phyloP scores from a whole-genome alignment of 306 rosid species.

The Cucumis sativus region Cucumber_9930_V3 NC_026661.2:21466501-21467000 shows the following conservation, averaged over 20 bases:
- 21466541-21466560: conserved; percentile 71
- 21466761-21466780: conserved; percentile 56
- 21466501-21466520: conserved; percentile 45
- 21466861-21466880: neutral
- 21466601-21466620: neutral
- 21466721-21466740: conserved; percentile 78
- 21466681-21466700: neutral
- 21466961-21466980: neutral
- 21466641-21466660: neutral
- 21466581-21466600: conserved; percentile 40
- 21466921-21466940: conserved; percentile 73
- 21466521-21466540: conserved; percentile 78
- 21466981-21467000: neutral
- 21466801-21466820: neutral
- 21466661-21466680: neutral
- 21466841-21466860: neutral
- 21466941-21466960: neutral
- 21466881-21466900: conserved; percentile 35
- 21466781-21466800: neutral
- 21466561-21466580: conserved; percentile 56
- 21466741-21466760: conserved; percentile 78
- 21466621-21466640: neutral
- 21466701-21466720: conserved; percentile 51
- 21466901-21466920: conserved; percentile 91
- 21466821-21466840: neutral